These are phyloP conservation scores for Chlamydomonas sp. DNA, from an alignment of 139 green algal genomes.

Conservation along the genomic window DNA sequence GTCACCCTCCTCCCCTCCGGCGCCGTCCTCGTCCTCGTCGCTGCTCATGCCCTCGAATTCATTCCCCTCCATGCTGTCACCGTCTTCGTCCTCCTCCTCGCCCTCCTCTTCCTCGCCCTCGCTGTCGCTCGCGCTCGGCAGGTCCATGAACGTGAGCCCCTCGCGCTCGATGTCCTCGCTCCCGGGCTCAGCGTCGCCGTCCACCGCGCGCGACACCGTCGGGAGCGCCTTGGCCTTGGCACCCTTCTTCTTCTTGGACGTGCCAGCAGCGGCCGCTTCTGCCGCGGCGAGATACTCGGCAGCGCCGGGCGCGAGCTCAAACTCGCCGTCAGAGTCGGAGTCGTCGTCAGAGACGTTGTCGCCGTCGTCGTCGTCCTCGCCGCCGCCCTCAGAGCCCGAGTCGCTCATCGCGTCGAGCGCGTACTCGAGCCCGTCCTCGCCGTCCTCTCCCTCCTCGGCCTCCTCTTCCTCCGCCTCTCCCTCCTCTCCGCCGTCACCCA, in stretches of 20 bases:
- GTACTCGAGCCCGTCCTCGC: neutral
- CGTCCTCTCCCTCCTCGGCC: constrained; percentile 4
- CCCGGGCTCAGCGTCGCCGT: neutral
- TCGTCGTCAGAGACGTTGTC: neutral
- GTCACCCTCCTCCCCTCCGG: neutral
- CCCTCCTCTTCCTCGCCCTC: neutral
- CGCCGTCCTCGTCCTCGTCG: neutral
- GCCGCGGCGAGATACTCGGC: constrained; percentile 8
- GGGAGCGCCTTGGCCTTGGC: neutral
- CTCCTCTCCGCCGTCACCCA: neutral
- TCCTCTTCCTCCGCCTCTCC: neutral
- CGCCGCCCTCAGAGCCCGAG: neutral
- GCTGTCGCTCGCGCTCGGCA: neutral
- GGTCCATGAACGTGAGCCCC: neutral
- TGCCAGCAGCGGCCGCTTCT: neutral
- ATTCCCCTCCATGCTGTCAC: neutral
- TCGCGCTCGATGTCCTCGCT: constrained; percentile 5
- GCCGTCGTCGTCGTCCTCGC: neutral
- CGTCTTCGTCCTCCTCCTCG: constrained; percentile 8
- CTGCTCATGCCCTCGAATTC: neutral
- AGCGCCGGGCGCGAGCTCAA: constrained; percentile 9
- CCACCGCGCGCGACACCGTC: neutral
- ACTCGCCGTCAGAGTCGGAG: neutral
- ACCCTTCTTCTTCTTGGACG: constrained; percentile 1
- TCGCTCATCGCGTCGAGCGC: neutral